Evolutionary conservation across 345 rosid genomes (phyloP).

Genomic region (Linum trigynum): DNA sequence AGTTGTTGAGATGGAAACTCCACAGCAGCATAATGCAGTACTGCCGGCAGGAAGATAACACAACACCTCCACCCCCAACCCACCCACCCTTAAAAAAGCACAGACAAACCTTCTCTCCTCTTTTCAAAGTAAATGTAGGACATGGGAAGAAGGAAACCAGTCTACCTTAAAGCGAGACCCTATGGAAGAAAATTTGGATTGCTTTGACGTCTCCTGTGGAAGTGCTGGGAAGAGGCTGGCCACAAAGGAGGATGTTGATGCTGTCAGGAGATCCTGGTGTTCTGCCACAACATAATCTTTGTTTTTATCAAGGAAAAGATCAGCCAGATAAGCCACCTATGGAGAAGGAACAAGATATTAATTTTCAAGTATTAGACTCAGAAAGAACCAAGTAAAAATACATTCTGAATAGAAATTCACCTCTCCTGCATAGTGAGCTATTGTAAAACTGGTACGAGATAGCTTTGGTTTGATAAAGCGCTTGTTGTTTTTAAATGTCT

Average conservation of each 20-base stretch:
- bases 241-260: conserved; percentile 70
- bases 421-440: conserved; percentile 99
- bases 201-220: conserved; percentile 82
- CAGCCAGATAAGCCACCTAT: conserved; percentile 89
- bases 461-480: conserved; percentile 97
- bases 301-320: conserved; percentile 92
- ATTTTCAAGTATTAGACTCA: background rate
- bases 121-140: background rate
- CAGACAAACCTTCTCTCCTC: background rate
- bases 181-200: conserved; percentile 95
- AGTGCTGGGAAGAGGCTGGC: conserved; percentile 77
- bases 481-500: conserved; percentile 88
- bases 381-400: conserved; percentile 10
- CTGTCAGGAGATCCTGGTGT: conserved; percentile 86
- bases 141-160: conserved; percentile 5
- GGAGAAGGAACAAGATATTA: conserved; percentile 13
- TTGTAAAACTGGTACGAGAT: conserved; percentile 88
- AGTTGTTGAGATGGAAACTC: background rate
- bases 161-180: conserved; percentile 95
- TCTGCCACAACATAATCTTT: conserved; percentile 99
- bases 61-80: background rate
- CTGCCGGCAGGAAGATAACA: background rate
- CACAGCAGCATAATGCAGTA: background rate
- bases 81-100: background rate
- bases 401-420: conserved; percentile 29